Evolutionary conservation across 192 early-diverging fungal genomes (phyloP).

Genomic region (Linderina pennispora): DNA sequence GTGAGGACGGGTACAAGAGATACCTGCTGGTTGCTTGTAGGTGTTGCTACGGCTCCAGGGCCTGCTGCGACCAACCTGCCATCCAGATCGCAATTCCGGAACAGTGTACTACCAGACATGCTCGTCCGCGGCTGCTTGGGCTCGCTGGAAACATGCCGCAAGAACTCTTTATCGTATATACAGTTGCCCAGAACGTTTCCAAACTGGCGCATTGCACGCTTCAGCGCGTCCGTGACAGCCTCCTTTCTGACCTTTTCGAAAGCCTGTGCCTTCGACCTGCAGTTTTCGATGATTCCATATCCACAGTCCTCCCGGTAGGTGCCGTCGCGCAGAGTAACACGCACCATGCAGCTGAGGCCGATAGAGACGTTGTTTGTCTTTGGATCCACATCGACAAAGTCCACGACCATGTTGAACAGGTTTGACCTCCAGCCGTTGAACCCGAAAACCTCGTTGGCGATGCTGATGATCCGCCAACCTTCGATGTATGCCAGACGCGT

Average conservation of each 20-base stretch:
- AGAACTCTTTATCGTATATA: constrained; percentile 76
- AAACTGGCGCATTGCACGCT: constrained; percentile 80
- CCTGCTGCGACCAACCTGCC: too few relatives aligned
- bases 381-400: constrained; percentile 58
- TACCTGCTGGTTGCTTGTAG: too few relatives aligned
- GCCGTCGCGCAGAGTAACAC: constrained; percentile 84
- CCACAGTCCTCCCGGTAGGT: constrained; percentile 87
- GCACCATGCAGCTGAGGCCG: constrained; percentile 69
- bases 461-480: constrained; percentile 72
- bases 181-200: constrained; percentile 85
- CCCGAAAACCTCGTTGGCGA: constrained; percentile 93
- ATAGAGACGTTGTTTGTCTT: constrained; percentile 53
- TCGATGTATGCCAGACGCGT: constrained; percentile 71
- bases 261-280: constrained; percentile 65
- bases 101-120: constrained; percentile 22
- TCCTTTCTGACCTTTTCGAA: constrained; percentile 93
- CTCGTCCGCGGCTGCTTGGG: constrained; percentile 27
- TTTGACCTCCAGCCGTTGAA: constrained; percentile 87
- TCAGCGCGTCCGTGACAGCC: constrained; percentile 83
- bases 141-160: constrained; percentile 26
- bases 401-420: constrained; percentile 65
- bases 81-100: constrained; percentile 24
- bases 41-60: too few relatives aligned
- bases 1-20: too few relatives aligned
- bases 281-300: constrained; percentile 74